Percentiles rank a stretch among this genome's conserved stretches.
These are phyloP conservation scores for Aspergillus cavernicola DNA, from an alignment of 495 filamentous ascomycete species.

Conservation along the genomic window DNA sequence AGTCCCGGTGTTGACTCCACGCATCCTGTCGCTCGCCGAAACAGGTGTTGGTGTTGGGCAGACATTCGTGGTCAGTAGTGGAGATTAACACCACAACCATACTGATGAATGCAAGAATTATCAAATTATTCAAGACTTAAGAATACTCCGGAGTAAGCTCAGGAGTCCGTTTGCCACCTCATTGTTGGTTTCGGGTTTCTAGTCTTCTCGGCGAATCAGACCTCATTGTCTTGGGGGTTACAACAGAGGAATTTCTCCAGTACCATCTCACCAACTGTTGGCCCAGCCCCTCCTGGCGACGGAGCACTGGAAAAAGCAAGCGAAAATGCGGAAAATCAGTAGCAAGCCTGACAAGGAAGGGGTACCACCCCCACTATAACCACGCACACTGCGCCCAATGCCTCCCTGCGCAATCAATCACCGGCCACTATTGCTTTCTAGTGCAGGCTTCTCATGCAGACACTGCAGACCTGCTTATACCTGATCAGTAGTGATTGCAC, in stretches of 20 bases:
- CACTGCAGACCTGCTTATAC: constrained; percentile 13
- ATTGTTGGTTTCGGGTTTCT: neutral
- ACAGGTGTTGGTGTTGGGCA: constrained; percentile 42
- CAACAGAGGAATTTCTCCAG: neutral
- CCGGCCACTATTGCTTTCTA: constrained; percentile 15
- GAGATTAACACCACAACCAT: constrained; percentile 1
- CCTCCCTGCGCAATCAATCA: constrained; percentile 9
- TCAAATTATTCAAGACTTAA: neutral
- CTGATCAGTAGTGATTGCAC: constrained; percentile 14
- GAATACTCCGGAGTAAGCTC: no score
- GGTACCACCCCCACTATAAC: constrained; percentile 22
- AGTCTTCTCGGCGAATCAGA: neutral
- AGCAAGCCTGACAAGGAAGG: constrained; percentile 12
- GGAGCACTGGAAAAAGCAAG: neutral
- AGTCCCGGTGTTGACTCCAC: constrained; percentile 18
- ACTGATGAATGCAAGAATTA: constrained; percentile 2
- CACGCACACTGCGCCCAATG: constrained; percentile 14
- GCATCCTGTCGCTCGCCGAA: constrained; percentile 26
- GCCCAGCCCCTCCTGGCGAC: neutral
- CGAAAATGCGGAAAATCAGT: neutral
- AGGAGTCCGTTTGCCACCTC: neutral
- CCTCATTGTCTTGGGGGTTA: neutral
- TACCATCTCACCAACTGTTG: neutral
- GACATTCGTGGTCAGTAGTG: constrained; percentile 22
- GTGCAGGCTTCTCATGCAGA: constrained; percentile 22